A percentile compares a stretch with the other conserved stretches of the same genome.
phyloP scores from a whole-genome alignment of 306 rosid genomes.

The Lathyrus oleraceus region DNA sequence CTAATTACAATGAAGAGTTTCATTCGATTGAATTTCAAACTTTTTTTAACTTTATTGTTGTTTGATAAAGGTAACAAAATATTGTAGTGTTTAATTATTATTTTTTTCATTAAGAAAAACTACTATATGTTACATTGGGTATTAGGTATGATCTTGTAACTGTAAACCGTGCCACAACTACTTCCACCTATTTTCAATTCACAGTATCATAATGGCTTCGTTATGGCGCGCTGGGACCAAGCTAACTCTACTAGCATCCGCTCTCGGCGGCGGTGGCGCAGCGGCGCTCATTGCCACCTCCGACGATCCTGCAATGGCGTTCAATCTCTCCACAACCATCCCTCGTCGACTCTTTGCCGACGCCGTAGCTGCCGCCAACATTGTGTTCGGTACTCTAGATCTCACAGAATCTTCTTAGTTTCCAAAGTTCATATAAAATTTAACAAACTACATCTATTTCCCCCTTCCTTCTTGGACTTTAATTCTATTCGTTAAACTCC shows the following conservation, averaged over 20 bases:
- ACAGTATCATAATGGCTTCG: slow-evolving; percentile 62
- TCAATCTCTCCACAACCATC: slow-evolving; percentile 70
- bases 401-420: slow-evolving; percentile 16
- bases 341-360: slow-evolving; percentile 81
- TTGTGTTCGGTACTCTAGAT: slow-evolving; percentile 71
- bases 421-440: slow-evolving; percentile 7
- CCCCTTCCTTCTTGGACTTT: too few relatives aligned
- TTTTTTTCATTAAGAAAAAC: too few relatives aligned
- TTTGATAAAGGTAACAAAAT: too few relatives aligned
- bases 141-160: not conserved
- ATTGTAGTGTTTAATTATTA: too few relatives aligned
- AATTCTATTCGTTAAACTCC: not conserved
- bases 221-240: slow-evolving; percentile 76
- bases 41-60: too few relatives aligned
- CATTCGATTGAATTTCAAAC: too few relatives aligned
- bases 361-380: slow-evolving; percentile 66
- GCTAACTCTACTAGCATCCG: slow-evolving; percentile 57
- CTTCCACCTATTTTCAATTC: not conserved
- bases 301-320: slow-evolving; percentile 67
- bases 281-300: slow-evolving; percentile 73
- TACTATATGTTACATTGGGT: not conserved
- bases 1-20: too few relatives aligned
- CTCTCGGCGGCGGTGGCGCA: slow-evolving; percentile 61
- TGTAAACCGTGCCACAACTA: not conserved
- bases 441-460: not conserved